Percentiles rank a stretch among this genome's conserved stretches.
Evolutionary conservation across 139 green algal species (phyloP).

Genomic region (Tetratostichococcus sp.): DNA sequence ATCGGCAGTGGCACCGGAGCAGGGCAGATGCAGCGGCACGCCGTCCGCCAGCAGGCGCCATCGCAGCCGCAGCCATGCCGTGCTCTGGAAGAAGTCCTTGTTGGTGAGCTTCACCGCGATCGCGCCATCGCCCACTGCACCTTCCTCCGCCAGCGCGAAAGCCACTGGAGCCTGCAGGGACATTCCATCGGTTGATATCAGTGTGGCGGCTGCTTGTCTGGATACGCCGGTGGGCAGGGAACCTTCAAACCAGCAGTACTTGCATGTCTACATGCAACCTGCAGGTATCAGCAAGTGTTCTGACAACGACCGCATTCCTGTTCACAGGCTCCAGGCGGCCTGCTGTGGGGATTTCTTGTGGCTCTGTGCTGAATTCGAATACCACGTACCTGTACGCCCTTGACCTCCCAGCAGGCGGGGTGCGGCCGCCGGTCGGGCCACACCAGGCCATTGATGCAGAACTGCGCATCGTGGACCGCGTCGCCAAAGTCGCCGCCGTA

Average conservation of each 20-base stretch:
- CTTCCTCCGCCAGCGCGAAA: conserved; percentile 21
- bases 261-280: too few species aligned
- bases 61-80: conserved; percentile 35
- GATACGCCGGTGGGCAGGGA: too few species aligned
- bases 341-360: too few species aligned
- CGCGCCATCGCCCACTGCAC: background rate
- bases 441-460: conserved; percentile 94
- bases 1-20: background rate
- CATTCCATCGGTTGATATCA: too few species aligned
- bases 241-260: too few species aligned
- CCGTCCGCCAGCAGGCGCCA: conserved; percentile 61
- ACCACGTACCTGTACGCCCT: conserved; percentile 31
- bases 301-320: too few species aligned
- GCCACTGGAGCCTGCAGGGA: conserved; percentile 48
- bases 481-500: conserved; percentile 96
- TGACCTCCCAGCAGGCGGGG: conserved; percentile 61
- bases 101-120: conserved; percentile 32
- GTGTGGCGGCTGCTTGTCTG: too few species aligned
- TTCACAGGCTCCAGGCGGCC: too few species aligned
- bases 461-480: conserved; percentile 82
- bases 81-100: conserved; percentile 54
- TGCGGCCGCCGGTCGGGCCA: conserved; percentile 76
- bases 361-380: too few species aligned
- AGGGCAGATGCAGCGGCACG: conserved; percentile 5
- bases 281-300: too few species aligned